Base-by-base conservation (phyloP, 495 filamentous ascomycete species). In the Penicillium nucicola region DNA sequence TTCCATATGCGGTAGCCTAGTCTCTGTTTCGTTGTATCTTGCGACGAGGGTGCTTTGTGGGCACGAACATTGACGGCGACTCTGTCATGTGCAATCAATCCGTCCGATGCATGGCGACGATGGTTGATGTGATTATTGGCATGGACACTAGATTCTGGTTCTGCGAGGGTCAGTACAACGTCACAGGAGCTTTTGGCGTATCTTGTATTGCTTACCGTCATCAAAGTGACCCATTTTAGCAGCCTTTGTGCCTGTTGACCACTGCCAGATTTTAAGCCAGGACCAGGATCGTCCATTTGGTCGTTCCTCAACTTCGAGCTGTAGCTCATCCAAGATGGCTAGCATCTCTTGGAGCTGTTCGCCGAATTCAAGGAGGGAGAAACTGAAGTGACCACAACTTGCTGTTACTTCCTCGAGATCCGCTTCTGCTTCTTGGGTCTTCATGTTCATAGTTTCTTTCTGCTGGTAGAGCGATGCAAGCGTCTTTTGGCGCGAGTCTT, bases 321-420 rank as follows among this genome's bases (percentile, higher is more conserved):
- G 89, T 50, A 97, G 65, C 42, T 96, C 87, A 55, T 95, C 89
- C 15, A 98, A 62, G 15, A 95, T 84, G 34, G 86, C 77, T n/a
- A 98, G 67, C 53, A 92, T 88, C 10, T 76, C 80, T 48, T 88
- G 80, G 76, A 95, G 85, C 62, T 96, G 90, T 61, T 95, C 87
- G 0, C 90, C 91, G 66, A 97, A 90, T 53, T 90, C 85, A 48
- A 91, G 78, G 20, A 98, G 73, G 15, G 88, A 91, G 59, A 90
- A 95, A 61, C 86, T 89, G 64, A 97, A 98, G 62, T 97, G 90
- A 3, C 92, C 92, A 60, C 93, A 98, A 37, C 89, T 92, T 5
- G 93, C 93, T 25, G 91, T 89, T 8, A 97, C 90, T 67, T 98
- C 93, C 65, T 98, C 93, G 42, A 95, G 87, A 61, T 96, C 93